Evolutionary conservation across 495 filamentous ascomycete species (phyloP).

Genomic region (Aspergillus carlsbadensis): DNA sequence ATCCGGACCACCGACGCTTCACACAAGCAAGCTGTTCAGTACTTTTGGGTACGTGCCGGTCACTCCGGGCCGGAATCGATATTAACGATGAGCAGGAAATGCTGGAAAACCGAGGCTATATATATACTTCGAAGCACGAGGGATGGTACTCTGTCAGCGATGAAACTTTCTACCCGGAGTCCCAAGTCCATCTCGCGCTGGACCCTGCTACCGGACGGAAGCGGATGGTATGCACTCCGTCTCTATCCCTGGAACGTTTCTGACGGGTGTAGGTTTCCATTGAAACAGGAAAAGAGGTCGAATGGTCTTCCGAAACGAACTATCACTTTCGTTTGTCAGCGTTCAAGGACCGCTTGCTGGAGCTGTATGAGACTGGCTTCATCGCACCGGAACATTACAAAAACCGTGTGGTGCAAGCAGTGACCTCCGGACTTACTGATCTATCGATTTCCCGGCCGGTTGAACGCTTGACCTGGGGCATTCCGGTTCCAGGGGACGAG

Average conservation of each 20-base stretch:
- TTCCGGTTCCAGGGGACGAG: slow-evolving; percentile 79
- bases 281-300: slow-evolving; percentile 88
- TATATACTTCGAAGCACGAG: slow-evolving; percentile 83
- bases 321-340: slow-evolving; percentile 92
- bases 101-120: slow-evolving; percentile 70
- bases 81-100: slow-evolving; percentile 47
- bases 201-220: slow-evolving; percentile 80
- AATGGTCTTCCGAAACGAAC: slow-evolving; percentile 92
- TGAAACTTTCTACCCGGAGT: slow-evolving; percentile 89
- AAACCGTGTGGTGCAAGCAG: slow-evolving; percentile 64
- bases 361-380: slow-evolving; percentile 76
- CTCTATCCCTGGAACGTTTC: not conserved
- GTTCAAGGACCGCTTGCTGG: slow-evolving; percentile 69
- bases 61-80: not conserved
- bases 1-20: slow-evolving; percentile 84
- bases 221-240: slow-evolving; percentile 54
- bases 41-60: slow-evolving; percentile 71
- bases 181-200: slow-evolving; percentile 66
- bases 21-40: slow-evolving; percentile 82
- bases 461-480: slow-evolving; percentile 82
- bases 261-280: slow-evolving; percentile 53
- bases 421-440: slow-evolving; percentile 73
- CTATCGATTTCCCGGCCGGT: slow-evolving; percentile 84
- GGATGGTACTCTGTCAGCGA: slow-evolving; percentile 98
- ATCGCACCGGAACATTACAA: slow-evolving; percentile 66